Percentiles rank a stretch among this genome's conserved stretches.
phyloP scores from a whole-genome alignment of 768 basidiomycete genomes.

The Macrolepiota dolichaula region DNA sequence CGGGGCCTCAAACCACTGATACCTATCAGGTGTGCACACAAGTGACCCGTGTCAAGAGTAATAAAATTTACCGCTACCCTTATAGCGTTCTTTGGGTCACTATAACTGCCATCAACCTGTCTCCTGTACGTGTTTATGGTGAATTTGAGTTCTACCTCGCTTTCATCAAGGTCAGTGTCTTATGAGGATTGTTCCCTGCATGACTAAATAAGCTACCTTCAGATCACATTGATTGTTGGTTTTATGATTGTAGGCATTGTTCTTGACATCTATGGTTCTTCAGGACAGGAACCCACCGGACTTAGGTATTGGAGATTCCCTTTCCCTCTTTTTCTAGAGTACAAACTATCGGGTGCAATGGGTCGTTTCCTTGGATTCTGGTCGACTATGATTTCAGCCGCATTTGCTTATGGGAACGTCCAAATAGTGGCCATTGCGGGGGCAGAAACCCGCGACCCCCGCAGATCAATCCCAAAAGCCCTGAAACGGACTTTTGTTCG shows the following conservation, averaged over 20 bases:
- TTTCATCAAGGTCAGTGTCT: conserved; percentile 21
- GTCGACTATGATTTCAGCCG: conserved; percentile 35
- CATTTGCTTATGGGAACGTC: conserved; percentile 66
- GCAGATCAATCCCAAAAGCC: conserved; percentile 62
- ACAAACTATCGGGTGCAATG: conserved; percentile 25
- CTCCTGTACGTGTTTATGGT: conserved; percentile 45
- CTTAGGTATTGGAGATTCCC: conserved; percentile 44
- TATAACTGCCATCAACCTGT: conserved; percentile 32
- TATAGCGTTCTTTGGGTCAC: conserved; percentile 28
- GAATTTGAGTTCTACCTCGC: conserved; percentile 56
- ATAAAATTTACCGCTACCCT: neutral
- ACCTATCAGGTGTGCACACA: conserved; percentile 23
- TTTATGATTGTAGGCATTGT: conserved; percentile 35
- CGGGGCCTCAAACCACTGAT: conserved; percentile 19
- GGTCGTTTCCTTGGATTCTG: conserved; percentile 52
- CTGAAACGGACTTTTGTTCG: conserved; percentile 50
- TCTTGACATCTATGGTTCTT: conserved; percentile 37
- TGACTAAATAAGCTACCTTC: conserved; percentile 25
- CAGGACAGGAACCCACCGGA: conserved; percentile 39
- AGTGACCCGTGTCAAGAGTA: neutral
- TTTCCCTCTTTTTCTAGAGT: conserved; percentile 25
- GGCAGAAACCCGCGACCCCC: conserved; percentile 62
- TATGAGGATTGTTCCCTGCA: neutral
- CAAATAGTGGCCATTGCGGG: conserved; percentile 40
- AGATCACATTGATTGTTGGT: conserved; percentile 38